A percentile compares a stretch with the other conserved stretches of the same genome.
These are phyloP conservation scores for Candida berthetii DNA, from an alignment of 805 yeast species.

Conservation along the genomic window DNA sequence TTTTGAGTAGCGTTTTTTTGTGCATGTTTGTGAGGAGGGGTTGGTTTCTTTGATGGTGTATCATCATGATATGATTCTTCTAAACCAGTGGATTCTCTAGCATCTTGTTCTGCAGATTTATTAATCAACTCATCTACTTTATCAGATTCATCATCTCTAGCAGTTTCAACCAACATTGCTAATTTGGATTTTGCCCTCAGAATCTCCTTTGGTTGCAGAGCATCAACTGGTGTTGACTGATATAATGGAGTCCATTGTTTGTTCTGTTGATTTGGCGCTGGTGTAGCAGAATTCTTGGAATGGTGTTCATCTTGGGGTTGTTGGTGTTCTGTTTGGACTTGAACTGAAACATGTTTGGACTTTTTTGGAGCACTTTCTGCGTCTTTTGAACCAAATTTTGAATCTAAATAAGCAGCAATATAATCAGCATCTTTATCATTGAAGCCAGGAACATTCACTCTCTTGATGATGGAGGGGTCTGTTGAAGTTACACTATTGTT, in stretches of 20 bases:
- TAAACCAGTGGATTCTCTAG: neutral
- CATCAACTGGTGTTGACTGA: conserved; percentile 18
- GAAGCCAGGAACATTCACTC: neutral
- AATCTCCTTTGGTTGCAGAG: conserved; percentile 18
- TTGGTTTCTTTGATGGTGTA: neutral
- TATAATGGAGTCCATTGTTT: conserved; percentile 16
- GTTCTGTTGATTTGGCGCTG: conserved; percentile 10
- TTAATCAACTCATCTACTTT: neutral
- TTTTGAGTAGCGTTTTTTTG: no score
- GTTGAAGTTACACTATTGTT: neutral
- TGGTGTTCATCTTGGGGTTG: neutral
- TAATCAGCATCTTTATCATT: neutral
- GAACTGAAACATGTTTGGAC: no score
- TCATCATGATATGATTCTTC: neutral
- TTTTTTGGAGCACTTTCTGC: no score
- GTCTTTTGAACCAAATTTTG: neutral
- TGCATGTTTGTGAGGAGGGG: no score
- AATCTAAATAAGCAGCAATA: neutral
- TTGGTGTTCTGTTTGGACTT: no score
- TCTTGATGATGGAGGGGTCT: neutral
- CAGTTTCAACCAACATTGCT: conserved; percentile 14
- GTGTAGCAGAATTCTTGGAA: neutral
- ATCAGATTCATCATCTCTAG: conserved; percentile 1
- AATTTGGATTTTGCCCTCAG: conserved; percentile 16
- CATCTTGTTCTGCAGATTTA: neutral